Conservation (phyloP, 2,329 filamentous ascomycete species). For the Nannizziopsis barbatae region DNA sequence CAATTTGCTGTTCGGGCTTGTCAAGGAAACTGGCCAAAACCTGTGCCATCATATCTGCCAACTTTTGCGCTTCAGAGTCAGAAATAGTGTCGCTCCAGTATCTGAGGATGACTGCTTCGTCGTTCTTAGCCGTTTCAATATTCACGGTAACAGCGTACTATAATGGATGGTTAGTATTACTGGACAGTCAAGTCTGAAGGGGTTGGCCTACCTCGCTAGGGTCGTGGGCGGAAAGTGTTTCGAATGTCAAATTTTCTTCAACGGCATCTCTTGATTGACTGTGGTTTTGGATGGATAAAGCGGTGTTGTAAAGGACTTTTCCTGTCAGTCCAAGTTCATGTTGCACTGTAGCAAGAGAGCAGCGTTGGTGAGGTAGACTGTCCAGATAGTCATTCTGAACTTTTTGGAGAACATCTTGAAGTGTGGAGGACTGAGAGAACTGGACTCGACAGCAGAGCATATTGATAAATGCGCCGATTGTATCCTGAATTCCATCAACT, state of each 20-base stretch:
- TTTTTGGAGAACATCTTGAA: slow-evolving; percentile 11
- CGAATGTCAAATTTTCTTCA: slow-evolving; percentile 12
- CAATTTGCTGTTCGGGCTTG: slow-evolving; percentile 14
- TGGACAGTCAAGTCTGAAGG: not conserved
- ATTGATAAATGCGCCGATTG: slow-evolving; percentile 36
- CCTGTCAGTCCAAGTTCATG: slow-evolving; percentile 12
- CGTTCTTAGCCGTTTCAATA: slow-evolving; percentile 25
- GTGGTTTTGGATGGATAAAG: slow-evolving; percentile 16
- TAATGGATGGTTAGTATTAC: not conserved
- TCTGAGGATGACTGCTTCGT: slow-evolving; percentile 29
- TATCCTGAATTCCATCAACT: slow-evolving; percentile 29
- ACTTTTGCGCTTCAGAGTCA: slow-evolving; percentile 24
- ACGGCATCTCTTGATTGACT: slow-evolving; percentile 10
- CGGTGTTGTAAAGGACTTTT: slow-evolving; percentile 16
- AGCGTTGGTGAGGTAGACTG: slow-evolving; percentile 15
- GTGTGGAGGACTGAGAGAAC: slow-evolving; percentile 7
- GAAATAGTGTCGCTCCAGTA: slow-evolving; percentile 33
- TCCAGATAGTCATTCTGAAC: slow-evolving; percentile 14
- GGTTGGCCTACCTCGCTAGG: slow-evolving; percentile 14
- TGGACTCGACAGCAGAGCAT: slow-evolving; percentile 24
- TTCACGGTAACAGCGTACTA: slow-evolving; percentile 28
- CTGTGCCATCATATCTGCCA: slow-evolving; percentile 25
- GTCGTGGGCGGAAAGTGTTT: slow-evolving; percentile 13
- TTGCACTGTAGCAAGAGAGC: slow-evolving; percentile 14
- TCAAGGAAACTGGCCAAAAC: slow-evolving; percentile 27